Evolutionary conservation across 176 grass and related monocot genomes (phyloP), one percentile per base, ranked within the genome.

Genomic region (Aegilops sharonensis): DNA sequence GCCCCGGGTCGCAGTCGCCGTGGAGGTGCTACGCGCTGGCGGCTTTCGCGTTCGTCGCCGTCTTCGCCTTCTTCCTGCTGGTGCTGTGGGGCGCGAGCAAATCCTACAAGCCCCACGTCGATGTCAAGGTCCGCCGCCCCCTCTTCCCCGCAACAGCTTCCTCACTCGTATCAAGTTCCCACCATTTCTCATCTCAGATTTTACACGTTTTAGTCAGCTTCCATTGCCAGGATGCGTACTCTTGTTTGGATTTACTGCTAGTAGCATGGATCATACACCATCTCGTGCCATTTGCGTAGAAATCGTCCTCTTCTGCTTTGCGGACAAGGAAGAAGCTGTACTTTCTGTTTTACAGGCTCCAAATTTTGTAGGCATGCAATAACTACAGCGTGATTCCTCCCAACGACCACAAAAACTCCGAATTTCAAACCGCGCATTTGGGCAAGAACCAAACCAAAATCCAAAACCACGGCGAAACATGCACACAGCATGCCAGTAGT

Each of bases 11-110:
- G 5, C 15, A 54, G 3, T 80, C 87, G 17, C 92, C 78, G 1
- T 68, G 89, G 75, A 85, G 97, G 48, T 94, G 90, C 90, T 99
- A 99, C 85, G 90, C 86, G 9, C 73, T 80, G 45, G 91, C 89
- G 29, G 83, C 90, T 27, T 36, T 90, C 43, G 92, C 88, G 12
- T 99, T 99, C 82, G 36, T 93, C 59, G 70, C 85, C 62, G 85
- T 99, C 14, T 96, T 99, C 82, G 90, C 90, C 15, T 90, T 99
- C 90, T 99, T 99, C 79, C 63, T 93, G 56, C 88, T 99, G 42
- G 91, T 99, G 79, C 89, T 99, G 0, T 99, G 94, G 97, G 94
- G 92, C 66, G 97, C 94, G 11, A 96, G 94, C 94, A 94, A 88
- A 57, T 83, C 94, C 9, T 96, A 96, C 92, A 99, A 99, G 84